A percentile compares a stretch with the other conserved stretches of the same genome.
These are phyloP conservation scores for Chalaropsis ovoidea DNA, from an alignment of 2,329 filamentous ascomycete species.

Conservation along the genomic window DNA sequence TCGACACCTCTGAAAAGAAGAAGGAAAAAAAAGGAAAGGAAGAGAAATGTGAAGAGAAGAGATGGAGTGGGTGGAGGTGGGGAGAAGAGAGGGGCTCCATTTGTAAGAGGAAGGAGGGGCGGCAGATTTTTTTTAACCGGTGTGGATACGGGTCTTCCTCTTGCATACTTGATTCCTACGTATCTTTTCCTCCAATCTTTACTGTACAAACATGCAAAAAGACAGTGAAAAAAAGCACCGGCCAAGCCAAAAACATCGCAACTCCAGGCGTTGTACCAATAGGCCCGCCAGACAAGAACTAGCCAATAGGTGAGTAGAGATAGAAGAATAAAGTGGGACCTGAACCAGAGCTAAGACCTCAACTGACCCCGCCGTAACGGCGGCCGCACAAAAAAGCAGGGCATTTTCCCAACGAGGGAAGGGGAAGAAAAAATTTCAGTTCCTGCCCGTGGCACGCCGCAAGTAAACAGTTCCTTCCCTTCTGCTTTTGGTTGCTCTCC, in stretches of 20 bases:
- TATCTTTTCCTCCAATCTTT: constrained; percentile 9
- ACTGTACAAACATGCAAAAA: constrained; percentile 2
- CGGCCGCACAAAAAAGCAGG: constrained; percentile 13
- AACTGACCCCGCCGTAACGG: neutral
- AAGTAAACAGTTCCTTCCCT: neutral
- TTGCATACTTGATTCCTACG: neutral
- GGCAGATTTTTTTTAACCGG: constrained; percentile 22
- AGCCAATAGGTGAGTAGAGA: neutral
- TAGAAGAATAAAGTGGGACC: constrained; percentile 4
- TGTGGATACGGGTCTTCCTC: constrained; percentile 4
- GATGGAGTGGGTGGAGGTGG: constrained; percentile 6
- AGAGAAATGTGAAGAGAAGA: constrained; percentile 16
- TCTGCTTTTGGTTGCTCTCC: neutral
- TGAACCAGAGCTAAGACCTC: constrained; percentile 19
- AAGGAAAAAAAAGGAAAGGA: constrained; percentile 22
- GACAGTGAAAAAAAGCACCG: neutral
- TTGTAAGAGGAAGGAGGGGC: constrained; percentile 24
- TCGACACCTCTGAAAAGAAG: constrained; percentile 24
- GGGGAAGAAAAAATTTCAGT: constrained; percentile 27
- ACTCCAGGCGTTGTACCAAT: neutral
- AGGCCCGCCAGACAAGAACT: neutral
- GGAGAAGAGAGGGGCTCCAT: constrained; percentile 23
- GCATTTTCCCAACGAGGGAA: constrained; percentile 16
- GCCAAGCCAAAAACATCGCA: constrained; percentile 12
- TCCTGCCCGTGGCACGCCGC: constrained; percentile 1